phyloP scores from a whole-genome alignment of 164 flowering plant genomes.

The Tinospora cordifolia region DNA sequence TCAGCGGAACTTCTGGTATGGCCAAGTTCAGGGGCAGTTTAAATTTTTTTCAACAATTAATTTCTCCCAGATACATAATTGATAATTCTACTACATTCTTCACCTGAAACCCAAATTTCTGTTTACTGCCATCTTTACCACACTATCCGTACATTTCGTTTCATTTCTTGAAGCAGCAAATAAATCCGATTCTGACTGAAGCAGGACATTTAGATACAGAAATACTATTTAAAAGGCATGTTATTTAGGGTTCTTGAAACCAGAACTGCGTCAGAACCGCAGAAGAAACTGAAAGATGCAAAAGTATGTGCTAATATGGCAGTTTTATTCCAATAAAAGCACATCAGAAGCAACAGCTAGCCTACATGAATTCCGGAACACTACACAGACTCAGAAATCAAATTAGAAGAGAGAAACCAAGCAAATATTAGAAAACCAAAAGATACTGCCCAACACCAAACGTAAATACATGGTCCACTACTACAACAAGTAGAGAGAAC shows the following conservation, averaged over 20 bases:
- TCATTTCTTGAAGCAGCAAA: background rate
- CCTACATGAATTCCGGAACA: background rate
- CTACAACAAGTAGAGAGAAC: background rate
- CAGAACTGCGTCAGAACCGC: background rate
- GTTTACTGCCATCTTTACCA: background rate
- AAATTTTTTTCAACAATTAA: too few species aligned
- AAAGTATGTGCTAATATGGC: background rate
- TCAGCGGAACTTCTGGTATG: too few species aligned
- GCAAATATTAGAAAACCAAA: background rate
- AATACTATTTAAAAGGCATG: background rate
- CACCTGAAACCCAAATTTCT: background rate
- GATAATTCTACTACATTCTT: too few species aligned
- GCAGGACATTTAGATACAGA: background rate
- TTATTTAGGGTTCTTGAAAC: background rate
- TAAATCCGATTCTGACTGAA: background rate
- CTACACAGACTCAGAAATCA: background rate
- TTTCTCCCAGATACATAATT: too few species aligned
- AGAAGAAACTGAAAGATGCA: constrained; percentile 2
- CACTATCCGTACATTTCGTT: background rate
- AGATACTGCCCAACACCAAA: background rate
- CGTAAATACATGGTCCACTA: background rate
- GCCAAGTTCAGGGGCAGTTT: too few species aligned
- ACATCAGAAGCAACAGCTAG: background rate
- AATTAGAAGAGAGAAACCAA: too few species aligned
- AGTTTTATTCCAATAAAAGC: background rate